Base-by-base conservation (phyloP, 495 filamentous ascomycete species). In the Aspergillus incahuasiensis region DNA sequence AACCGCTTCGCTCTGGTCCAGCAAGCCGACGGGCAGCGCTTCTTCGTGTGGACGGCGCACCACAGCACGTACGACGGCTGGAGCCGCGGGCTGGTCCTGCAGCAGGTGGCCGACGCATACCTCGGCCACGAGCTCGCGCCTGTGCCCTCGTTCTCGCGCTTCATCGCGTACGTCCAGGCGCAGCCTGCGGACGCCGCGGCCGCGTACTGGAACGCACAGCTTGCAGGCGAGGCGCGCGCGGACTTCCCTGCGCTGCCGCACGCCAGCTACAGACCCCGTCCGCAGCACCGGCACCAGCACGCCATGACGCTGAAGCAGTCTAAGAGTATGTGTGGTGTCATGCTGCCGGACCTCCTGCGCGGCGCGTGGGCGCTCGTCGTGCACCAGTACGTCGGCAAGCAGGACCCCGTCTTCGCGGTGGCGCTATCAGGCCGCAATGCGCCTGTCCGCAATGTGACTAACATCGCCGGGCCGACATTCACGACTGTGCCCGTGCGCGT, bases 41-140 rank as follows among this genome's bases (percentile, higher is more conserved):
- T 21, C 19, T 43, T 58, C 2, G 19, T 54, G 9, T 61, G 89
- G 3, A 76, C 73, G 7, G 79, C 90, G 11, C 83, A 85, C 60
- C 84, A 86, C 62, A 79, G 79, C 12, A 59, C 85, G 1, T 86
- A 86, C 59, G 84, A 87, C 56, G 79, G 76, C 9, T 74, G 82
- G 56, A 79, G 79, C 46, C 66, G 86, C 41, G 76, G 75, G 12
- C 59, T 75, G 2, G 52, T 86, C 13, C 60, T 83, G 1, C 45
- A 72, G 7, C 65, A 76, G 44, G 68, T 83, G 3, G 53, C 77
- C 54, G 42, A 54, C 5, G 69, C 74, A 6, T 77, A 76, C 48
- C n/a, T 53, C 1, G 43, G 16, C 25, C 30, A 6, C 5, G 39
- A 6, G 5, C 38, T 40, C 2, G 5, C n/a, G n/a, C 38, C 43